Evolutionary conservation across 371 early-diverging fungal genomes (phyloP).

Genomic region (Cladochytrium tenue): DNA sequence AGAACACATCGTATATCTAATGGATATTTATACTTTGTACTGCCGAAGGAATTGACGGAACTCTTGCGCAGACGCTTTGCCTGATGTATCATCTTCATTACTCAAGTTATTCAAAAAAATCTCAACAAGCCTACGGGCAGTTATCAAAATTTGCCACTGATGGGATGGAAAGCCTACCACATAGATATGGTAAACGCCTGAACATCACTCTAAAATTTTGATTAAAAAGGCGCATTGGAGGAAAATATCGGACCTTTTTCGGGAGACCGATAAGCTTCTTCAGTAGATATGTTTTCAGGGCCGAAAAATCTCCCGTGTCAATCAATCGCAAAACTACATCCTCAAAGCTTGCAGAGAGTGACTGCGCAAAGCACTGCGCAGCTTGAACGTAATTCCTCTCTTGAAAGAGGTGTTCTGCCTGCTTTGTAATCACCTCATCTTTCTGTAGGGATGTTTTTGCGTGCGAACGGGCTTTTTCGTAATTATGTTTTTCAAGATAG

Average conservation of each 20-base stretch:
- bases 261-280: slow-evolving; percentile 65
- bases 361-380: slow-evolving; percentile 83
- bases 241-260: slow-evolving; percentile 49
- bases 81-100: slow-evolving; percentile 8
- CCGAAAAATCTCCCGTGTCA: slow-evolving; percentile 69
- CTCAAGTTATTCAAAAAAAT: background rate
- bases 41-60: slow-evolving; percentile 70
- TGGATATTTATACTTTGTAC: slow-evolving; percentile 41
- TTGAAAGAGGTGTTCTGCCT: slow-evolving; percentile 82
- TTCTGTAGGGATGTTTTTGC: slow-evolving; percentile 67
- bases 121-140: too few species aligned
- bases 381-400: slow-evolving; percentile 72
- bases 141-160: too few species aligned
- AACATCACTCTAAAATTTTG: background rate
- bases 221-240: background rate
- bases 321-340: slow-evolving; percentile 83
- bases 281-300: slow-evolving; percentile 73
- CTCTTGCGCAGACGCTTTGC: slow-evolving; percentile 34
- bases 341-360: slow-evolving; percentile 75
- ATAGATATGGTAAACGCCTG: background rate
- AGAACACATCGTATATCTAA: background rate
- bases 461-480: slow-evolving; percentile 73
- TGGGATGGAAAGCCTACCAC: too few species aligned
- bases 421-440: slow-evolving; percentile 75
- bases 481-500: slow-evolving; percentile 63